These are phyloP conservation scores for Chlamydomonas sphaeroides DNA, from an alignment of 139 green algal species.

Conservation along the genomic window DNA sequence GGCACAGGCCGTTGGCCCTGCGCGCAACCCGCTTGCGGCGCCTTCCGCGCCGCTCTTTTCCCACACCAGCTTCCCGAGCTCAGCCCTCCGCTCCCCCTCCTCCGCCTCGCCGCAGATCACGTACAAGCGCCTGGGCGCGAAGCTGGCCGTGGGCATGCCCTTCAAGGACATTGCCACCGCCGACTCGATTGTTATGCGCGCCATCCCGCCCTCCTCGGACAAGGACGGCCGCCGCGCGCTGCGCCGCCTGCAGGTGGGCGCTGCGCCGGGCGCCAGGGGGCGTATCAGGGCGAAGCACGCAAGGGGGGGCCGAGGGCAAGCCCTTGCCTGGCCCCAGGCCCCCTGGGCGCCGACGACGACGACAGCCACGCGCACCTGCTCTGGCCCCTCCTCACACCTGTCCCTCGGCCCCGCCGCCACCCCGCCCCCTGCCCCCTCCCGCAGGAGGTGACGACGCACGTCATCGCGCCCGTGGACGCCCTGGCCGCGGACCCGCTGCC, in stretches of 20 bases:
- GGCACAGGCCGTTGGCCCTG: too few species aligned
- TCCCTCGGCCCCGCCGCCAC: background rate
- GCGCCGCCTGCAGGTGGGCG: constrained; percentile 80
- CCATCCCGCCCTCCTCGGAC: constrained; percentile 73
- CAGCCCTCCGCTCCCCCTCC: too few species aligned
- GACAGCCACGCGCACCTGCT: too few species aligned
- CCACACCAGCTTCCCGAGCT: too few species aligned
- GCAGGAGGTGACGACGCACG: constrained; percentile 82
- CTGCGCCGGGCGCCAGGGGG: too few species aligned
- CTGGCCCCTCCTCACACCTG: background rate
- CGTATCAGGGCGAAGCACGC: too few species aligned
- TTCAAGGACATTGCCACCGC: constrained; percentile 98
- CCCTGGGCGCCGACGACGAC: too few species aligned
- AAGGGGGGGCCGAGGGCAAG: too few species aligned
- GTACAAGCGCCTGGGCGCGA: constrained; percentile 92
- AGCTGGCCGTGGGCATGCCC: constrained; percentile 98
- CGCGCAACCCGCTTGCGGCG: too few species aligned
- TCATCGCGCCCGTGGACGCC: constrained; percentile 79
- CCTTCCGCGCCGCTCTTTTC: too few species aligned
- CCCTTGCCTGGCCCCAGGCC: too few species aligned
- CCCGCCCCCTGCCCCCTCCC: background rate
- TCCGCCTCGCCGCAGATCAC: constrained; percentile 46
- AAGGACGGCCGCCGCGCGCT: constrained; percentile 73
- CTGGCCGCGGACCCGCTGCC: constrained; percentile 80
- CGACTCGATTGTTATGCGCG: constrained; percentile 90